Evolutionary conservation across 2,329 filamentous ascomycete genomes (phyloP), one percentile per base, ranked within the genome.

Genomic region (Trichophyton simii): DNA sequence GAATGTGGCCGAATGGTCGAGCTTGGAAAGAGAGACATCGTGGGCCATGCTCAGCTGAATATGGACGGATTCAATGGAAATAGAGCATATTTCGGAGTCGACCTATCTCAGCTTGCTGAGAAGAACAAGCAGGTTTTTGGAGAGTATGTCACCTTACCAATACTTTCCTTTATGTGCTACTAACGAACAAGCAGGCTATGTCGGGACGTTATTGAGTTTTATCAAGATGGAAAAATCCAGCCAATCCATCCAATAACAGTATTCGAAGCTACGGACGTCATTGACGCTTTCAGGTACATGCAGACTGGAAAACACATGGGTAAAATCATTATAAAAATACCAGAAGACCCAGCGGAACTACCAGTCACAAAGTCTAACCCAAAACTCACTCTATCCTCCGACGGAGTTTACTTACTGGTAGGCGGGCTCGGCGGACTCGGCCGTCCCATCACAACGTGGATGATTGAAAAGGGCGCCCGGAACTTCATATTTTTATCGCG

Each of bases 221-320:
- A 25, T 9, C 20, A 28, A 28, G 1, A 50, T 15, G 46, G 46
- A 22, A 50, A 50, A 13, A 50, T 50, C 11, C 20, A 25, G 20
- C 46, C 46, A 25, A 50, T 50, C 4, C 46, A 20, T 2, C 46
- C 46, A 5, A 28, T 22, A 9, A 50, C 46, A 1, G 2, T 31
- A 6, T 50, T 25, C 28, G 46, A 50, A 11, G 46, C 46, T 5
- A 15, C 8, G 2, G 46, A 50, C 3, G 9, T 50, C 15, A 13
- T 31, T 50, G 3, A 22, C 2, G 46, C 46, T 3, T 64, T 76
- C 9, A 44, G 62, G 2, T 67, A 65, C 60, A 69, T 76, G 58
- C 69, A 69, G 8, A 57, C 65, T 3, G 73, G 72, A 0, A 55
- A 55, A 18, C 73, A 75, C 58, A 69, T 73, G 1, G 75, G 75